phyloP scores from a whole-genome alignment of 257 asterid species.

The Nicotiana tomentosiformis region DNA sequence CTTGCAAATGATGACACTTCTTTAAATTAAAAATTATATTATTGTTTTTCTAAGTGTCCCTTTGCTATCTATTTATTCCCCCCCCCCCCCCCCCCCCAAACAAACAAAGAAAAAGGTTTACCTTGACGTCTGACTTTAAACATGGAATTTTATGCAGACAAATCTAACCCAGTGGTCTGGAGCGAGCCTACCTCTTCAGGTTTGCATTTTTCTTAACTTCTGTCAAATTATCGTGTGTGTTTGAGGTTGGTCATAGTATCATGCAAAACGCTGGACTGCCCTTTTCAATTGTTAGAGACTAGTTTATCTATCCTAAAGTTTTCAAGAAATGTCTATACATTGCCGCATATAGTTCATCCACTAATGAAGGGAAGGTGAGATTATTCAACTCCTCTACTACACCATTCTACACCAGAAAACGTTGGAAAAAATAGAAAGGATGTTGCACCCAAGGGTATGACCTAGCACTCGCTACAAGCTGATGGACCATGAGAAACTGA shows the following conservation, averaged over 20 bases:
- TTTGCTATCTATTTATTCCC: background rate
- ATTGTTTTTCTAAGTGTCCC: background rate
- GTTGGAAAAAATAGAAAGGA: background rate
- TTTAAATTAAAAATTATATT: no score
- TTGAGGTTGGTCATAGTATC: background rate
- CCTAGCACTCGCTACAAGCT: background rate
- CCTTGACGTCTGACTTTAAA: background rate
- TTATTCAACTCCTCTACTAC: background rate
- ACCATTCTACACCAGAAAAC: background rate
- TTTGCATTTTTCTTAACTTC: conserved; percentile 20
- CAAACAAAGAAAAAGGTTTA: background rate
- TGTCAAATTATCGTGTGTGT: background rate
- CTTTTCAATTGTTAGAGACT: background rate
- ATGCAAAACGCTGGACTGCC: background rate
- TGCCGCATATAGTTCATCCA: background rate
- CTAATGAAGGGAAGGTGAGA: background rate
- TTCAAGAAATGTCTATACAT: background rate
- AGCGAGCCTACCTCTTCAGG: conserved; percentile 99
- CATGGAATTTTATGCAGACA: conserved; percentile 52
- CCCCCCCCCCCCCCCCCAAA: no score
- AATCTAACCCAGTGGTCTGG: conserved; percentile 99
- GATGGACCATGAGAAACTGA: background rate
- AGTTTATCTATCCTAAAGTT: background rate
- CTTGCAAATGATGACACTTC: background rate
- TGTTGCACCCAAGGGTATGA: background rate